These are phyloP conservation scores for Tolypocladium paradoxum DNA, from an alignment of 2,329 filamentous ascomycete genomes.

Conservation along the genomic window DNA sequence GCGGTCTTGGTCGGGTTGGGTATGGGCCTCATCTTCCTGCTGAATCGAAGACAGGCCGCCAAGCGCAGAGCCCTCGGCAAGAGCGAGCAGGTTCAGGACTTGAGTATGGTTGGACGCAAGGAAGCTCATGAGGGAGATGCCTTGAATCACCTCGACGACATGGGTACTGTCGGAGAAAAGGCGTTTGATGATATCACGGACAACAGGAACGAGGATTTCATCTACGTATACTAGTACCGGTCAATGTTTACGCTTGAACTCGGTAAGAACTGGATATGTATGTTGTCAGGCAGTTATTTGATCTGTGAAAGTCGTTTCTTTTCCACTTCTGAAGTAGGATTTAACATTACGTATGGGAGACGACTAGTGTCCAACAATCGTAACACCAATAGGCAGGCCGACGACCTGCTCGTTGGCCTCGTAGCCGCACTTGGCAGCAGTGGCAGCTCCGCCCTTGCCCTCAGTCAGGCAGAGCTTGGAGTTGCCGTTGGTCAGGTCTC, in stretches of 20 bases:
- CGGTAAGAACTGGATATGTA: no score
- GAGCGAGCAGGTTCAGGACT: conserved; percentile 43
- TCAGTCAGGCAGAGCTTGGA: conserved; percentile 28
- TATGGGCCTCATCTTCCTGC: conserved; percentile 34
- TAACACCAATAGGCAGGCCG: conserved; percentile 29
- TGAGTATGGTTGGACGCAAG: conserved; percentile 34
- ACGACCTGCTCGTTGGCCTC: conserved; percentile 33
- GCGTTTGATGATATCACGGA: conserved; percentile 45
- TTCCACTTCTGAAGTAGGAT: not conserved
- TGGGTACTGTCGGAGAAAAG: conserved; percentile 13
- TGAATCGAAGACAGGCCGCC: conserved; percentile 43
- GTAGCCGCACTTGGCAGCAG: conserved; percentile 21
- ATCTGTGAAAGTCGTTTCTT: no score
- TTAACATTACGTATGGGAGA: not conserved
- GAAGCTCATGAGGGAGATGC: conserved; percentile 4
- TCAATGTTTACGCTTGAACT: not conserved
- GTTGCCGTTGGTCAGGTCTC: conserved; percentile 27
- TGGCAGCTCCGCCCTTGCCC: conserved; percentile 12
- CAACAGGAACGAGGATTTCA: conserved; percentile 51
- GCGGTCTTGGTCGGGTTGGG: conserved; percentile 35
- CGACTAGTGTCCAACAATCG: not conserved
- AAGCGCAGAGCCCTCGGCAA: conserved; percentile 47
- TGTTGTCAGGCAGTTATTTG: no score
- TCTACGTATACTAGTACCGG: conserved; percentile 36
- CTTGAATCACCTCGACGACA: conserved; percentile 3